These are phyloP conservation scores for Phoenix roebelenii DNA, from an alignment of 176 grass and related monocot genomes.

Conservation along the genomic window DNA sequence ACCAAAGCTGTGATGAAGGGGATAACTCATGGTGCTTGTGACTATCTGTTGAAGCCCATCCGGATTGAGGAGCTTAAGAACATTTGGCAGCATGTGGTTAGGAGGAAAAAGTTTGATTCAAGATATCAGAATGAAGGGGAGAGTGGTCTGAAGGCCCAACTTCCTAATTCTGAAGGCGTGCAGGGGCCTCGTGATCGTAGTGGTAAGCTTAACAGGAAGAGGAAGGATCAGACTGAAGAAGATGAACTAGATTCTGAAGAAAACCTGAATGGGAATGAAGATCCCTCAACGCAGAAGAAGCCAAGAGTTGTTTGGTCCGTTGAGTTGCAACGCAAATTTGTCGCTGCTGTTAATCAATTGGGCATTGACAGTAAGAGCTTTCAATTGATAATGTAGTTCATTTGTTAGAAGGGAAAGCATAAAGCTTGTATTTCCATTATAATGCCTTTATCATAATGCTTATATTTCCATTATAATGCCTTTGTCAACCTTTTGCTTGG, in stretches of 20 bases:
- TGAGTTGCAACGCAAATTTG: constrained; percentile 46
- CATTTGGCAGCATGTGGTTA: constrained; percentile 47
- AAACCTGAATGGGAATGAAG: constrained; percentile 2
- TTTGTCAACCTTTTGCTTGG: no score
- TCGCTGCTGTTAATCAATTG: constrained; percentile 29
- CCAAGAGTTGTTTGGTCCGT: constrained; percentile 38
- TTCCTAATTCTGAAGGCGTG: constrained; percentile 17
- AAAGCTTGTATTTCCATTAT: no score
- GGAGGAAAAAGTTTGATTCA: constrained; percentile 7
- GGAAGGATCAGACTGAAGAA: constrained; percentile 19
- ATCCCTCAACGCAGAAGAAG: constrained; percentile 16
- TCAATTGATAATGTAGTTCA: neutral
- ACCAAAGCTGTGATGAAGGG: constrained; percentile 36
- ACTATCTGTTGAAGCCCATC: constrained; percentile 54
- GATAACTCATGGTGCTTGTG: constrained; percentile 31
- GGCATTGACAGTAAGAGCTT: constrained; percentile 52
- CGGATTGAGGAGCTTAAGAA: constrained; percentile 28
- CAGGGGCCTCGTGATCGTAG: neutral
- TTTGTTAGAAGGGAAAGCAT: no score
- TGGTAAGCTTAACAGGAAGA: constrained; percentile 24
- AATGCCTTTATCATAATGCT: no score
- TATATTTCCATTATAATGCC: no score
- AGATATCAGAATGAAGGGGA: constrained; percentile 15
- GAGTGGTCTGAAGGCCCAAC: constrained; percentile 18
- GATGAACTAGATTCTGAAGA: constrained; percentile 5